A percentile compares a stretch with the other conserved stretches of the same genome.
These are phyloP conservation scores for Balakata baccata DNA, from an alignment of 345 rosid genomes.

Conservation along the genomic window DNA sequence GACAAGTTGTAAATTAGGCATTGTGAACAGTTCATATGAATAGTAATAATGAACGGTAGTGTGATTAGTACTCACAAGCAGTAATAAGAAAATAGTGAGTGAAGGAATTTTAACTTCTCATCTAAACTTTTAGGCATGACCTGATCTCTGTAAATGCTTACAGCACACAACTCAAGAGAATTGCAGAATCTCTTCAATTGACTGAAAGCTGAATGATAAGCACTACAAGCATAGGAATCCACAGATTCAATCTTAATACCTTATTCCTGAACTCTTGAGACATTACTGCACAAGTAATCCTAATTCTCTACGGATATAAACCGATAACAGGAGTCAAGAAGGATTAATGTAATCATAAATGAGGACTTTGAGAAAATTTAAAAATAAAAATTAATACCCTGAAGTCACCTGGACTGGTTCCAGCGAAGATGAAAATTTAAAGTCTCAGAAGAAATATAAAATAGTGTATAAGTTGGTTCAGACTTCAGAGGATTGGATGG, in stretches of 20 bases:
- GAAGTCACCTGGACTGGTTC: background rate
- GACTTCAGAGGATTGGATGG: background rate
- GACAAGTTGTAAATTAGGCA: background rate
- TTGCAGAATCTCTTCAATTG: background rate
- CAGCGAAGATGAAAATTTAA: background rate
- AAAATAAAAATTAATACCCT: background rate
- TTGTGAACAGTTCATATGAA: background rate
- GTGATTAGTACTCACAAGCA: background rate
- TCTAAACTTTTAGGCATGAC: background rate
- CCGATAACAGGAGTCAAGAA: background rate
- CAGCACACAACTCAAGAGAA: background rate
- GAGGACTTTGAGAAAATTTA: background rate
- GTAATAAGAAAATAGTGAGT: background rate
- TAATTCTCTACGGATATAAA: background rate
- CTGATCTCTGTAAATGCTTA: background rate
- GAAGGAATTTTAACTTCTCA: background rate
- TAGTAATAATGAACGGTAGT: too few relatives aligned
- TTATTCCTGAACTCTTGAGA: background rate
- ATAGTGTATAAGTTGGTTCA: background rate
- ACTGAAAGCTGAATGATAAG: background rate
- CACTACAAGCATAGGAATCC: background rate
- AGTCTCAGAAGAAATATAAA: background rate
- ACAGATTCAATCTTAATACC: background rate
- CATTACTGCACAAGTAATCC: background rate
- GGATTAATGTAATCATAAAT: background rate